Conservation (phyloP, 2,329 filamentous ascomycete species). For the Phialophora macrospora region DNA sequence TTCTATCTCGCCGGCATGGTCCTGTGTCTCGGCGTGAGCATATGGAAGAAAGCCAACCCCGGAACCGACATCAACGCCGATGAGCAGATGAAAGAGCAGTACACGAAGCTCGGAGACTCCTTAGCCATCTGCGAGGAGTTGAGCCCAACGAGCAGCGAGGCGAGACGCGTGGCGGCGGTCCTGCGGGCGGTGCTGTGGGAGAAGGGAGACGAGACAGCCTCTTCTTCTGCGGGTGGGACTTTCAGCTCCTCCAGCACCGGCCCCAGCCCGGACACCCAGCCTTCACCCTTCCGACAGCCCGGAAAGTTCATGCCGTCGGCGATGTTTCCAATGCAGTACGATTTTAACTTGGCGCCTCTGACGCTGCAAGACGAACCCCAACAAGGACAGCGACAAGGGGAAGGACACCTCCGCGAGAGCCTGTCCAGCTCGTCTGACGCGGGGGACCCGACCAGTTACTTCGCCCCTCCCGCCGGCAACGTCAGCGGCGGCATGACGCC, state of each 20-base stretch:
- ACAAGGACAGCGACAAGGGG: neutral
- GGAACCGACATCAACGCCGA: slow-evolving; percentile 28
- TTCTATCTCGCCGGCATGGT: slow-evolving; percentile 67
- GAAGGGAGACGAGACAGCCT: neutral
- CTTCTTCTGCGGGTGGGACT: neutral
- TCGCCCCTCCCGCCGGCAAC: neutral
- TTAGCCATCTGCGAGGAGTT: slow-evolving; percentile 37
- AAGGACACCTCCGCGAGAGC: neutral
- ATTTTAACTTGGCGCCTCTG: slow-evolving; percentile 19
- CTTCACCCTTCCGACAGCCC: slow-evolving; percentile 1
- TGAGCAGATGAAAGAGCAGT: slow-evolving; percentile 28
- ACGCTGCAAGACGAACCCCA: slow-evolving; percentile 8
- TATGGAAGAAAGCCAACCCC: slow-evolving; percentile 32
- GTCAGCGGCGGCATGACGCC: neutral
- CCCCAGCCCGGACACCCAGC: neutral
- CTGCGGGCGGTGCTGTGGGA: slow-evolving; percentile 27
- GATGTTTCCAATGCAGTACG: slow-evolving; percentile 20
- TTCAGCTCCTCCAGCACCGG: neutral
- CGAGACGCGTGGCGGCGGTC: slow-evolving; percentile 35
- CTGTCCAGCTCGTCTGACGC: neutral
- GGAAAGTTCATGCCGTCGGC: slow-evolving; percentile 14
- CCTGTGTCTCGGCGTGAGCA: slow-evolving; percentile 55
- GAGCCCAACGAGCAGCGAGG: slow-evolving; percentile 34
- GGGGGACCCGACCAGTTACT: neutral
- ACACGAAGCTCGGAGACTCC: slow-evolving; percentile 28